phyloP scores from a whole-genome alignment of 768 basidiomycete species.

The Podaxis mareebaensis region DNA sequence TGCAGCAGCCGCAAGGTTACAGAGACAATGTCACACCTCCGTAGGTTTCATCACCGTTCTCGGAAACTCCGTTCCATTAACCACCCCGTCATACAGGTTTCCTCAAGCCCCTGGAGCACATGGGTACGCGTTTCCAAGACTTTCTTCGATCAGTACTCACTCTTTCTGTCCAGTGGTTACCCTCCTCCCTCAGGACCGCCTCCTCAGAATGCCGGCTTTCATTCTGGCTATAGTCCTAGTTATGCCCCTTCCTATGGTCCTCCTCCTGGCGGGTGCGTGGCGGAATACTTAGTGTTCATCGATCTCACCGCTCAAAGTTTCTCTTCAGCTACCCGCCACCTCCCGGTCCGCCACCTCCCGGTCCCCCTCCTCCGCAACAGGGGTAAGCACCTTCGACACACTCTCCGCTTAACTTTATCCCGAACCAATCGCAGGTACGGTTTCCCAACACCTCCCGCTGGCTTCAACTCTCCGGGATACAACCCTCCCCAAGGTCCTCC shows the following conservation, averaged over 20 bases:
- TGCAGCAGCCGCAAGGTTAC: not conserved
- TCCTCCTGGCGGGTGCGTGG: constrained; percentile 16
- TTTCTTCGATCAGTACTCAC: not conserved
- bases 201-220: constrained; percentile 30
- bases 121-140: constrained; percentile 15
- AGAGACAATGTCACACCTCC: not conserved
- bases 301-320: not conserved
- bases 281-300: not conserved
- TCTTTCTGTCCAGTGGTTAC: constrained; percentile 10
- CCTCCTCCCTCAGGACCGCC: constrained; percentile 21
- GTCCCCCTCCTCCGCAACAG: not conserved
- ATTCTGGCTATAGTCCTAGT: constrained; percentile 37
- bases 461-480: constrained; percentile 13
- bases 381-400: not conserved
- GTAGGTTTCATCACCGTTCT: not conserved
- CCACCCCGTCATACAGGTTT: constrained; percentile 23
- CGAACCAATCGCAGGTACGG: constrained; percentile 7
- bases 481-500: constrained; percentile 21
- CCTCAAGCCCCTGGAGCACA: constrained; percentile 29
- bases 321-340: constrained; percentile 22
- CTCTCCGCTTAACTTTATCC: not conserved
- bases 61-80: not conserved
- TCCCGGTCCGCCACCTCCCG: constrained; percentile 21
- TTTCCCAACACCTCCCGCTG: constrained; percentile 14
- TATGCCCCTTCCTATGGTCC: constrained; percentile 40